Conservation (phyloP, 192 early-diverging fungal species). For the Podila epicladia region DNA sequence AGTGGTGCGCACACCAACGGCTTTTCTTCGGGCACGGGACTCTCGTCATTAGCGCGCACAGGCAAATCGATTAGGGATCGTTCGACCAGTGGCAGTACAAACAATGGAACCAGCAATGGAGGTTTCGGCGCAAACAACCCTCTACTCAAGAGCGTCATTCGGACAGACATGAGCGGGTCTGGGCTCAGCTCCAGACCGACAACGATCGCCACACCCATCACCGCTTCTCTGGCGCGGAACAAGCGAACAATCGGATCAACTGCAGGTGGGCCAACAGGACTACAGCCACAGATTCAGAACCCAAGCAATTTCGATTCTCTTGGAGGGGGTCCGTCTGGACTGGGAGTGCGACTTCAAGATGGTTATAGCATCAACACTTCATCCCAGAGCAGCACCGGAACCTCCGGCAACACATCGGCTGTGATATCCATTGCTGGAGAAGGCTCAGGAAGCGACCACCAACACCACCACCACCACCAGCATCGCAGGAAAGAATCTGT, state of each 20-base stretch:
- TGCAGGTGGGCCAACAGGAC: background rate
- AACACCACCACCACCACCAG: background rate
- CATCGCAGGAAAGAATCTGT: constrained; percentile 2
- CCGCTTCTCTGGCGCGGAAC: constrained; percentile 9
- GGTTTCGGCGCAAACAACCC: background rate
- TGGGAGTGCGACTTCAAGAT: background rate
- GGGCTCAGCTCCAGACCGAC: constrained; percentile 5
- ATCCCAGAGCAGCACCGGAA: background rate
- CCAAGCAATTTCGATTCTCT: too few relatives aligned
- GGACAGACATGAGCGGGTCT: constrained; percentile 11
- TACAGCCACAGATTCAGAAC: too few relatives aligned
- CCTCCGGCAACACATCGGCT: background rate
- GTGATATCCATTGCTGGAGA: background rate
- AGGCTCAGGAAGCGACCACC: background rate
- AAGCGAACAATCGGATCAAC: constrained; percentile 7
- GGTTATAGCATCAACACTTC: background rate
- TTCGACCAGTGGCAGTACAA: background rate
- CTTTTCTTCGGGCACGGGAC: too few relatives aligned
- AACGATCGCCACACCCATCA: constrained; percentile 27
- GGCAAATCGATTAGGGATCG: constrained; percentile 49
- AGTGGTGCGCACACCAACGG: too few relatives aligned
- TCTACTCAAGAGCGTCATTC: constrained; percentile 18
- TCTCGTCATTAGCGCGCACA: constrained; percentile 1
- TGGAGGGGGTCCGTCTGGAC: background rate
- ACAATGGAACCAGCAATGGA: constrained; percentile 6